Evolutionary conservation across 2,329 filamentous ascomycete genomes (phyloP), one percentile per base, ranked within the genome.

Genomic region (Arthrobotrys iridis): DNA sequence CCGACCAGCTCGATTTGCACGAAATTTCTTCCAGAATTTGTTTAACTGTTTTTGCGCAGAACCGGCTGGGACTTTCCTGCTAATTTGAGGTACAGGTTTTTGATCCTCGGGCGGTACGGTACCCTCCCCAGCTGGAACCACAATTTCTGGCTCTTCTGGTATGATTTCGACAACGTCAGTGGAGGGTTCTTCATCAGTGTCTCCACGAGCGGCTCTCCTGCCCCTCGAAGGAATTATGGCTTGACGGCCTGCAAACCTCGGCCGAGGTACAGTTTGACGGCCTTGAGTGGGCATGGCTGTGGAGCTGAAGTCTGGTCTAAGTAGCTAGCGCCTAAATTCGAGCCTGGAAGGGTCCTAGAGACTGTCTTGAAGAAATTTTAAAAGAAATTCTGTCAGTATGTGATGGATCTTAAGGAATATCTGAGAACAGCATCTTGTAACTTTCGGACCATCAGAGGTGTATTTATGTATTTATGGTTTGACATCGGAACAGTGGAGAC

Each of bases 11-110:
- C 70, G 50, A 30, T 67, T 67, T 2, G 26, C 18, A 13, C 63
- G 30, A 15, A 74, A 74, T 41, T 74, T 74, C 24, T 52, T 45
- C 70, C 70, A 74, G 33, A 66, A 67, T 20, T 74, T 74, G 28
- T 74, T 74, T 2, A 74, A 57, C 18, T 74, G 62, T 13, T 74
- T 67, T 28, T 66, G 70, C 1, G 70, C 67, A 20, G 67, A 72
- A 4, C 67, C 67, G 1, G 59, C 59, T 1, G 59, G 59, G 28
- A 59, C 48, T 11, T 72, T 72, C 15, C 24, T 64, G 15, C 59
- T 72, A 15, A 72, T 72, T 20, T 72, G 67, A 13, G 67, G 59
- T 3, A 45, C 67, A 11, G 50, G 58, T 15, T 59, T 64, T 5
- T 37, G 30, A 2, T 52, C 67, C 18, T 72, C 50, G 3, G 57